phyloP scores from a whole-genome alignment of 495 filamentous ascomycete genomes.

The Hyaloscypha finlandica region DNA sequence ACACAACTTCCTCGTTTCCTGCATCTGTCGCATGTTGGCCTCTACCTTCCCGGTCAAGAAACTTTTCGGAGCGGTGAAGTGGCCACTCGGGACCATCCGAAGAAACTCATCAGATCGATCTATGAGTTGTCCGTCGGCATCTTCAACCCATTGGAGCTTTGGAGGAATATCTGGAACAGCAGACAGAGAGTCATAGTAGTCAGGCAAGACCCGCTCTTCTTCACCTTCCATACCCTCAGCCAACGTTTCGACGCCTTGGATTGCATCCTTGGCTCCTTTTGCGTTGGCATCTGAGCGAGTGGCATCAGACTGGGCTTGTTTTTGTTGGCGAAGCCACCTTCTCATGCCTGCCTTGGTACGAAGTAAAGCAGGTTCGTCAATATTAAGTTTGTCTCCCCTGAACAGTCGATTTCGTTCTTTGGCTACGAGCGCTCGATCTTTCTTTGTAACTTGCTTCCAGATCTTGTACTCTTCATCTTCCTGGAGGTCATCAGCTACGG shows the following conservation, averaged over 20 bases:
- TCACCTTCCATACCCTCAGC: conserved; percentile 91
- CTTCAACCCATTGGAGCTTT: conserved; percentile 81
- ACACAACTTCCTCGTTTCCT: conserved; percentile 93
- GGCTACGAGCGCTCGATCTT: conserved; percentile 86
- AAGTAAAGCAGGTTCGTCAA: conserved; percentile 84
- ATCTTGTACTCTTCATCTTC: conserved; percentile 92
- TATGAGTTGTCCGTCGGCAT: conserved; percentile 80
- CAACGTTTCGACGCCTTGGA: conserved; percentile 65
- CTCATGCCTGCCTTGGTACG: conserved; percentile 68
- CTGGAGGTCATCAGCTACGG: conserved; percentile 53
- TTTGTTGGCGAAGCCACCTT: conserved; percentile 75
- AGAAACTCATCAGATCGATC: conserved; percentile 83
- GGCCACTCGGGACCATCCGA: conserved; percentile 67
- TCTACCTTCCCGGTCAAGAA: conserved; percentile 77
- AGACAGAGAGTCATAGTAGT: conserved; percentile 89
- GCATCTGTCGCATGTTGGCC: conserved; percentile 91
- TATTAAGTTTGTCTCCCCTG: conserved; percentile 77
- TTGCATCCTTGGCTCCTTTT: conserved; percentile 51
- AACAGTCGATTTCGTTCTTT: conserved; percentile 81
- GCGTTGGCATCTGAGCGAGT: conserved; percentile 41
- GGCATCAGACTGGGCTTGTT: conserved; percentile 51
- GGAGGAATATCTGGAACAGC: conserved; percentile 80
- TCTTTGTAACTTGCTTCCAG: conserved; percentile 99
- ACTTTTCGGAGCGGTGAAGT: conserved; percentile 78
- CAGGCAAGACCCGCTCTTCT: conserved; percentile 76